Evolutionary conservation across 805 yeast species (phyloP), one percentile per base, ranked within the genome.

Genomic region (Metschnikowia anglica): DNA sequence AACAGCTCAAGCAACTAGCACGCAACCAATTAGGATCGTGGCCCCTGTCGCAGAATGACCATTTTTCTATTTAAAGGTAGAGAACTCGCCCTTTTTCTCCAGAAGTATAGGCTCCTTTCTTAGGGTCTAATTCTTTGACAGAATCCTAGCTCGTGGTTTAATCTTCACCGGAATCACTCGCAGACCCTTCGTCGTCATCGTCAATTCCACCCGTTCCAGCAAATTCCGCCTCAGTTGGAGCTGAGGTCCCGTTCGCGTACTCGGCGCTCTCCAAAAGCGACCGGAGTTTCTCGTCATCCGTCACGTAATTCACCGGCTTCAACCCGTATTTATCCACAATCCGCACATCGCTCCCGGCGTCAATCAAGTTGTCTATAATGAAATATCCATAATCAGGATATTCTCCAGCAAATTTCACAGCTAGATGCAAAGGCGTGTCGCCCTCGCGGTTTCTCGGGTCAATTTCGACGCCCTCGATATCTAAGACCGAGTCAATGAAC

Each of bases 361-460:
- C 97, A 30, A 93, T 69, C 48, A 93, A 74, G 60, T 83, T 85
- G 56, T 87, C 95, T 10, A 83, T 79, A 25, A 89, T 72, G 52
- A 82, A 87, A 18, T 73, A 68, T 0, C 96, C 97, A 62, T 85
- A 89, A 46, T 87, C 97, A 0, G 93, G 87, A 58, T 91, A 96
- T 19, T 80, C 81, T 34, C 72, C 70, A 11, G 90, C 74, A 61
- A 85, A 91, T 47, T 76, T 77, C 10, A 83, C 96, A 4, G 96
- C 95, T 48, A 77, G 67, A 63, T 91, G 98, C 49, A 93, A 74
- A 11, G 99, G 97, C 1, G 97, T 88, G 51, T 87, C 90, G 28
- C 89, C 90, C 39, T 83, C 84, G 27, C 80, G 73, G 61, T 85
- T 85, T 30, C 65, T 60, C 1, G 96, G 93, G 61, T 93, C 96